Conservation (phyloP, 2,329 filamentous ascomycete genomes). For the Fusarium sp. region DNA sequence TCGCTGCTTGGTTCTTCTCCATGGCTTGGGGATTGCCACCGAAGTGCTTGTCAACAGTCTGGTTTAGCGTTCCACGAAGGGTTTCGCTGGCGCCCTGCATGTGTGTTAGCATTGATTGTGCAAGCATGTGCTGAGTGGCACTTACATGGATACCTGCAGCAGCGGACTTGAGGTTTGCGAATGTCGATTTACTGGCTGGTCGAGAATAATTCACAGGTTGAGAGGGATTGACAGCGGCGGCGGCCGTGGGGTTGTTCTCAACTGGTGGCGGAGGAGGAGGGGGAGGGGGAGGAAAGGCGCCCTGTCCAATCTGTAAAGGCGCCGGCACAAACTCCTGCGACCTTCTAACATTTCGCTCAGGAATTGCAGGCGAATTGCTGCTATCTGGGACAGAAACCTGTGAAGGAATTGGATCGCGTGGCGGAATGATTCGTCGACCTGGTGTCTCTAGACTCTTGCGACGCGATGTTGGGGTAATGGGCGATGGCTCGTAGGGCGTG, state of each 20-base stretch:
- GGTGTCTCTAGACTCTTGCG: conserved; percentile 45
- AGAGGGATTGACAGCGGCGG: conserved; percentile 23
- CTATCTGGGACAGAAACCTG: conserved; percentile 9
- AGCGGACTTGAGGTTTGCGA: conserved; percentile 43
- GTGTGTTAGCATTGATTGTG: background rate
- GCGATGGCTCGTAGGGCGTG: conserved; percentile 12
- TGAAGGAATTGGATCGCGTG: conserved; percentile 31
- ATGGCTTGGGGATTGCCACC: conserved; percentile 26
- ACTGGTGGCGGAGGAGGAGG: background rate
- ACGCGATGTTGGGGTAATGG: conserved; percentile 26
- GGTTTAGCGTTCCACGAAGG: conserved; percentile 46
- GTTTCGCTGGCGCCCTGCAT: conserved; percentile 45
- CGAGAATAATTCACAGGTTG: conserved; percentile 29
- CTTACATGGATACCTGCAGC: conserved; percentile 44
- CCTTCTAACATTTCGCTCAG: conserved; percentile 32
- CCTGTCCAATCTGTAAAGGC: conserved; percentile 13
- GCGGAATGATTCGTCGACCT: conserved; percentile 41
- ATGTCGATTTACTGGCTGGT: conserved; percentile 35
- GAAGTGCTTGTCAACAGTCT: conserved; percentile 40
- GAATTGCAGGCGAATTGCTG: conserved; percentile 28
- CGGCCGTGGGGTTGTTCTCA: conserved; percentile 1
- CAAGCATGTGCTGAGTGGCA: rapidly evolving
- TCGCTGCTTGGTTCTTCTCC: conserved; percentile 43
- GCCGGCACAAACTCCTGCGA: conserved; percentile 13
- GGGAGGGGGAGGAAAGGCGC: conserved; percentile 7